A percentile compares a stretch with the other conserved stretches of the same genome.
Evolutionary conservation across 1,284 basidiomycete species (phyloP).

Genomic region (Ganoderma meredithae): DNA sequence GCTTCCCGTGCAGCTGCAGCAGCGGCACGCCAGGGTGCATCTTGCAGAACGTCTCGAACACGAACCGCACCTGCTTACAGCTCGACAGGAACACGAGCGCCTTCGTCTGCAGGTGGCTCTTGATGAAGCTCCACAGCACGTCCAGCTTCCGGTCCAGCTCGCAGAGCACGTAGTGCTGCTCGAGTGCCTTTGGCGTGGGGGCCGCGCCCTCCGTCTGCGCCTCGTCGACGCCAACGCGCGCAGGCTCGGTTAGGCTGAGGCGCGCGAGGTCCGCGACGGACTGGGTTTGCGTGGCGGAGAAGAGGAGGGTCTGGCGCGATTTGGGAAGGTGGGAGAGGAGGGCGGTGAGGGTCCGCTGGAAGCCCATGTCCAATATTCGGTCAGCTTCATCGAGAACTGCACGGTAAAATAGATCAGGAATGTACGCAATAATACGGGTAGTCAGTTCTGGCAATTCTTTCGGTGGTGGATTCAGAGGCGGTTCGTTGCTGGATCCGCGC

Average conservation of each 20-base stretch:
- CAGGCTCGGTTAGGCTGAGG: constrained; percentile 87
- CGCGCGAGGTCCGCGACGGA: constrained; percentile 91
- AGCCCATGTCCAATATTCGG: constrained; percentile 96
- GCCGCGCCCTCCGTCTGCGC: constrained; percentile 51
- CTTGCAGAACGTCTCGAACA: constrained; percentile 96
- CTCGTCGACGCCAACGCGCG: constrained; percentile 75
- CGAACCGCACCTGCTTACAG: constrained; percentile 97
- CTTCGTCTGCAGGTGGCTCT: constrained; percentile 93
- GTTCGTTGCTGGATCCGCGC: no score
- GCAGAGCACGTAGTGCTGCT: constrained; percentile 92
- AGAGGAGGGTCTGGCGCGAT: constrained; percentile 92
- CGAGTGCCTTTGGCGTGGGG: constrained; percentile 77
- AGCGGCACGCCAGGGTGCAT: constrained; percentile 94
- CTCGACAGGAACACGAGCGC: constrained; percentile 94
- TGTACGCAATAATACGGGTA: background rate
- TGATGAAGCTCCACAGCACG: constrained; percentile 94
- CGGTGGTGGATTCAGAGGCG: no score
- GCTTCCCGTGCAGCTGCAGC: constrained; percentile 95
- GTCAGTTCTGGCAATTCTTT: no score
- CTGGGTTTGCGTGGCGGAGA: constrained; percentile 96
- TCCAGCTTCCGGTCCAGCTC: constrained; percentile 91
- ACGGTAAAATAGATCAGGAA: background rate
- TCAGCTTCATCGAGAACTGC: constrained; percentile 97
- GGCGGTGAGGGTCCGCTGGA: constrained; percentile 88
- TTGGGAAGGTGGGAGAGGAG: constrained; percentile 89